These are phyloP conservation scores for Aspergillus sp. DNA, from an alignment of 2,329 filamentous ascomycete genomes.

Conservation along the genomic window DNA sequence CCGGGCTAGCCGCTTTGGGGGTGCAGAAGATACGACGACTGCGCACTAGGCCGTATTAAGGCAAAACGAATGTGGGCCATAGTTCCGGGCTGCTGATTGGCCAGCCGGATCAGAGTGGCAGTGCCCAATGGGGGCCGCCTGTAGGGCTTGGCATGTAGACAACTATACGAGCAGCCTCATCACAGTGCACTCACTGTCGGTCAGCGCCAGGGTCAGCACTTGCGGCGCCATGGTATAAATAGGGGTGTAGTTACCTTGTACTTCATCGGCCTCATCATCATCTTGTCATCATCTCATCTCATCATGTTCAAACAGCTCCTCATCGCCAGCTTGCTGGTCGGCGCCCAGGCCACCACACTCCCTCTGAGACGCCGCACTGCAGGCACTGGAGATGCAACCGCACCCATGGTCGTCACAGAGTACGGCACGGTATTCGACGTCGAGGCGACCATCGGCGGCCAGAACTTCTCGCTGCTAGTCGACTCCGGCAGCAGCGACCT, in stretches of 20 bases:
- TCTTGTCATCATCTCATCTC: not conserved
- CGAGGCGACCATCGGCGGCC: slow-evolving; percentile 24
- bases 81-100: too few relatives aligned
- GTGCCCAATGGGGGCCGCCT: too few relatives aligned
- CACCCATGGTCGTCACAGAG: slow-evolving; percentile 14
- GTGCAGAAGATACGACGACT: rapidly evolving
- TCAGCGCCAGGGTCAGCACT: too few relatives aligned
- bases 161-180: not conserved
- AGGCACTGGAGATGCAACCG: not conserved
- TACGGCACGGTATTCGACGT: slow-evolving; percentile 22
- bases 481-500: slow-evolving; percentile 52
- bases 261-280: too few relatives aligned
- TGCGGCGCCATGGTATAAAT: too few relatives aligned
- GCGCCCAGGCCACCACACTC: not conserved
- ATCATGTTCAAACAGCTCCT: not conserved
- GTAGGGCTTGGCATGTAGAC: too few relatives aligned
- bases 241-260: too few relatives aligned
- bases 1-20: too few relatives aligned
- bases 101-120: too few relatives aligned
- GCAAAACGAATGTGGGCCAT: too few relatives aligned
- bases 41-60: too few relatives aligned
- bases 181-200: too few relatives aligned
- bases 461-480: slow-evolving; percentile 40
- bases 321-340: not conserved
- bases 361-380: not conserved